phyloP scores from a whole-genome alignment of 257 asterid genomes.

The Fraxinus americana region DNA sequence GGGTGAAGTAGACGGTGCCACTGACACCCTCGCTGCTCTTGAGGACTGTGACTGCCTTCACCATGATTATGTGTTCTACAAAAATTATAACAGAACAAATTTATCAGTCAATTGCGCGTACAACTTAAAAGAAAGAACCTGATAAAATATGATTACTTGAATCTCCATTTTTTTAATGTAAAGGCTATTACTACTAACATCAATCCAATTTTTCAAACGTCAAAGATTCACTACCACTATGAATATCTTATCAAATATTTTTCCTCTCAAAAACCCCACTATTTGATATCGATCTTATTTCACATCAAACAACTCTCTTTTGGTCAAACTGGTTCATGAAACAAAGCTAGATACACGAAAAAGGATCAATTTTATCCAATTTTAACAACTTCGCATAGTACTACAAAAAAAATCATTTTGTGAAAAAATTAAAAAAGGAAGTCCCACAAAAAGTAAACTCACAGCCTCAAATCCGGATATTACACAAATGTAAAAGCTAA shows the following conservation, averaged over 20 bases:
- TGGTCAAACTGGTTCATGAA: not conserved
- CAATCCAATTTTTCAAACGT: not conserved
- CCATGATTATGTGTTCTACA: constrained; percentile 81
- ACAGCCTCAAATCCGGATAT: not conserved
- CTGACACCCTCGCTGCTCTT: constrained; percentile 87
- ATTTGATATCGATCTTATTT: not conserved
- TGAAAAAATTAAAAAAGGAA: too few relatives aligned
- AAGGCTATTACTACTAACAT: not conserved
- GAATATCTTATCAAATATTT: not conserved
- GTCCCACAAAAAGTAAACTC: not conserved
- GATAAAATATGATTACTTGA: not conserved
- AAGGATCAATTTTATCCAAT: not conserved
- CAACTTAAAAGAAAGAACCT: constrained; percentile 5
- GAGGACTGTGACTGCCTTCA: constrained; percentile 92
- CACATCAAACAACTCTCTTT: constrained; percentile 6
- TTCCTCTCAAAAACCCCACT: not conserved
- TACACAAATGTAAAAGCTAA: constrained; percentile 3
- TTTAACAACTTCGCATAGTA: not conserved
- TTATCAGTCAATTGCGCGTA: not conserved
- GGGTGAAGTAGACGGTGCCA: constrained; percentile 74
- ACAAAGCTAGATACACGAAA: not conserved
- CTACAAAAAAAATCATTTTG: not conserved
- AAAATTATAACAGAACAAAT: not conserved
- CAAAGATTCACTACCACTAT: not conserved
- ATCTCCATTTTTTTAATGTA: not conserved